Conservation (phyloP, 768 basidiomycete species). For the Macrolepiota fuliginosa region DNA sequence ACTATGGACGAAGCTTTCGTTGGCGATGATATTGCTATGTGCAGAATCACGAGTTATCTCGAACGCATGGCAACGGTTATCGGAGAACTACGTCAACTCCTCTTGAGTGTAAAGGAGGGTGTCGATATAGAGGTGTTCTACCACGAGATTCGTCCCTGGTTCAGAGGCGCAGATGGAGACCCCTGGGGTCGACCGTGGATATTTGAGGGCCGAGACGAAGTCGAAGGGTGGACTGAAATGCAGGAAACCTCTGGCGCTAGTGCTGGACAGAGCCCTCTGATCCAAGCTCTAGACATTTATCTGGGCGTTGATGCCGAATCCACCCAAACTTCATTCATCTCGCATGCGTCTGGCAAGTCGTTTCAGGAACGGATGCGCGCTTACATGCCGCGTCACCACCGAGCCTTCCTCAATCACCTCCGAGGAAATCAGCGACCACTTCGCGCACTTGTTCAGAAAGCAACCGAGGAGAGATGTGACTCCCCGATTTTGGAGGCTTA, state of each 20-base stretch:
- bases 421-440: slow-evolving; percentile 56
- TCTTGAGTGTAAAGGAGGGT: slow-evolving; percentile 63
- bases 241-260: slow-evolving; percentile 71
- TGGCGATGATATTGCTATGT: slow-evolving; percentile 59
- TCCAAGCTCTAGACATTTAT: slow-evolving; percentile 74
- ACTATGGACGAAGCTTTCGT: slow-evolving; percentile 91
- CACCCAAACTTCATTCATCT: neutral
- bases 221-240: slow-evolving; percentile 39
- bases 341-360: slow-evolving; percentile 24
- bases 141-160: slow-evolving; percentile 75
- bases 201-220: slow-evolving; percentile 59
- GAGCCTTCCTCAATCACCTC: slow-evolving; percentile 73
- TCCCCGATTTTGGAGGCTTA: slow-evolving; percentile 49
- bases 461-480: slow-evolving; percentile 16
- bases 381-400: slow-evolving; percentile 84
- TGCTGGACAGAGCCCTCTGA: slow-evolving; percentile 78
- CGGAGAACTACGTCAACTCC: slow-evolving; percentile 54
- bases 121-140: slow-evolving; percentile 78
- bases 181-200: slow-evolving; percentile 39
- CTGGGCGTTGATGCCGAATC: slow-evolving; percentile 51
- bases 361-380: slow-evolving; percentile 73
- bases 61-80: slow-evolving; percentile 61
- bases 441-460: slow-evolving; percentile 46
- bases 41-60: slow-evolving; percentile 66
- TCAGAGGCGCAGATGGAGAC: slow-evolving; percentile 65